phyloP scores from a whole-genome alignment of 2,329 filamentous ascomycete genomes.

The Xenosphaeropsis pyriputrescens region DNA sequence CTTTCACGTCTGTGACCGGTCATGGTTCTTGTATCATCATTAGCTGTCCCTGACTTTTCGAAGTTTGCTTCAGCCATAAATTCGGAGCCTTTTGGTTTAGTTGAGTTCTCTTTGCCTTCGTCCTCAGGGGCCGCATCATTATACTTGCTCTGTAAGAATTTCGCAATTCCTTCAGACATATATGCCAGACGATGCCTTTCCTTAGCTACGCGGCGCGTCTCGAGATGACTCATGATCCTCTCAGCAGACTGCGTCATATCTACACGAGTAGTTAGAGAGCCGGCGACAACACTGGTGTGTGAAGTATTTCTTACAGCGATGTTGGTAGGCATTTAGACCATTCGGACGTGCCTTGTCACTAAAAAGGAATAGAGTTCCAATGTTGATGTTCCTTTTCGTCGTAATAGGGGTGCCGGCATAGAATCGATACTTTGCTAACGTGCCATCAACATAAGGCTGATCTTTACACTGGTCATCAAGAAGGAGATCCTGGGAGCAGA shows the following conservation, averaged over 20 bases:
- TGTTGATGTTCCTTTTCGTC: conserved; percentile 11
- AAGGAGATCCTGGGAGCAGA: conserved; percentile 8
- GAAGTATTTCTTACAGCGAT: too few relatives aligned
- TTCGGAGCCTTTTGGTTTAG: neutral
- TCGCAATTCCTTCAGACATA: conserved; percentile 12
- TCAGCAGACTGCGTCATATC: conserved; percentile 9
- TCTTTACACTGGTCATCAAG: conserved; percentile 8
- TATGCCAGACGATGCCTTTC: conserved; percentile 9
- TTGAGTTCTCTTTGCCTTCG: neutral
- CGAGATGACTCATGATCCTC: conserved; percentile 13
- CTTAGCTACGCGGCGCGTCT: conserved; percentile 11
- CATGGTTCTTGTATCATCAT: neutral
- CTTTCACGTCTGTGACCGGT: neutral
- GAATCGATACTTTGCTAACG: conserved; percentile 9
- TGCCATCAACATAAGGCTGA: conserved; percentile 9
- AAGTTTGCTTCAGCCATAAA: too few relatives aligned
- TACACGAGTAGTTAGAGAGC: neutral
- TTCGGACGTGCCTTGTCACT: conserved; percentile 25
- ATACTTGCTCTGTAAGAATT: conserved; percentile 4
- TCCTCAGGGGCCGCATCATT: neutral
- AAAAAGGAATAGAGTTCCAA: conserved; percentile 14
- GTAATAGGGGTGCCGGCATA: conserved; percentile 14
- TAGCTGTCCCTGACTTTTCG: too few relatives aligned
- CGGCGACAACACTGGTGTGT: too few relatives aligned
- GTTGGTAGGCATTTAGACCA: conserved; percentile 23